A percentile compares a stretch with the other conserved stretches of the same genome.
Evolutionary conservation across 495 filamentous ascomycete genomes (phyloP).

Genomic region (Oleoguttula mirabilis): DNA sequence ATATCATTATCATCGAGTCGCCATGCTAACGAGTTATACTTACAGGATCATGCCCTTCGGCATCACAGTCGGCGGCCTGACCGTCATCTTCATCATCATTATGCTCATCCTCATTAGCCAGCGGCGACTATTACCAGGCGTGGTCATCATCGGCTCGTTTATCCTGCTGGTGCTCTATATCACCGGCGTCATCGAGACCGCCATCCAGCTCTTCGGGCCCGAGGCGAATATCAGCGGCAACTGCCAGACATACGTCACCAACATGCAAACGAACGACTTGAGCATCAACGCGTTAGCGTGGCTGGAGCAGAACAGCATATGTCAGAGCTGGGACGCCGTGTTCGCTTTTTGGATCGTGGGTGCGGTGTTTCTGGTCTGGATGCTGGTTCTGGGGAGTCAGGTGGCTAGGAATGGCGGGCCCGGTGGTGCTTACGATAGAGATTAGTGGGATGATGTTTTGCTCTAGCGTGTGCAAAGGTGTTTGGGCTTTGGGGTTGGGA

Average conservation of each 20-base stretch:
- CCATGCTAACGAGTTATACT: neutral
- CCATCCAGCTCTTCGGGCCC: conserved; percentile 79
- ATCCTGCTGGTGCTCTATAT: conserved; percentile 89
- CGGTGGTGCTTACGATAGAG: no score
- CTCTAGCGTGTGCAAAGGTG: no score
- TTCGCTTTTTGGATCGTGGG: conserved; percentile 66
- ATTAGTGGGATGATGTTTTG: no score
- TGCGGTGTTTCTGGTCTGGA: conserved; percentile 79
- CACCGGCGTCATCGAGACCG: conserved; percentile 79
- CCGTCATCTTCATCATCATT: conserved; percentile 32
- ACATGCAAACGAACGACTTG: conserved; percentile 44
- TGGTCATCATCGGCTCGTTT: conserved; percentile 84
- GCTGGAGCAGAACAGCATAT: conserved; percentile 78
- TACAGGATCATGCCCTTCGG: conserved; percentile 89
- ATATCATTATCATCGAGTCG: no score
- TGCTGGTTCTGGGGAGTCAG: conserved; percentile 85
- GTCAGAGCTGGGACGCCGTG: conserved; percentile 50
- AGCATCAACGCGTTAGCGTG: conserved; percentile 66
- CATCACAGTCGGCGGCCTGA: conserved; percentile 41
- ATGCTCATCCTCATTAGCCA: conserved; percentile 38
- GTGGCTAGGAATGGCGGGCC: no score
- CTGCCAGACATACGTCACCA: conserved; percentile 62
- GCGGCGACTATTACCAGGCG: conserved; percentile 70
- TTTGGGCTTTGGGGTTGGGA: no score
- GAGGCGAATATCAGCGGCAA: conserved; percentile 61